Conservation (phyloP, 306 rosid genomes). For the Rosa rugosa region DNA sequence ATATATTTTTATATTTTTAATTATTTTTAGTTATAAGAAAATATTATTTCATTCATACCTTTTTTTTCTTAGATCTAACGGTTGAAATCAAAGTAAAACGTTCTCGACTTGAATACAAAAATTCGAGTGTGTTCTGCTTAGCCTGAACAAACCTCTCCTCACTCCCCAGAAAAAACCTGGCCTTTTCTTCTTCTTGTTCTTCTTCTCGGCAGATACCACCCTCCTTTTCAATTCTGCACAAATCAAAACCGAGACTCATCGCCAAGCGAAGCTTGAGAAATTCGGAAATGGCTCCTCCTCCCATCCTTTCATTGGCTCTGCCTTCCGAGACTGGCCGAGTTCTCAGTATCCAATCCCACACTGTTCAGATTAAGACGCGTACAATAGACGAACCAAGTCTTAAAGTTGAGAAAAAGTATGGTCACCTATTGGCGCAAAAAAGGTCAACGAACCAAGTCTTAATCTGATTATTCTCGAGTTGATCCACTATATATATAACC, state of each 20-base stretch:
- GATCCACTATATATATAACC: no score
- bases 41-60: no score
- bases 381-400: no score
- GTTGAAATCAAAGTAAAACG: not conserved
- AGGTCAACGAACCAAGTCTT: no score
- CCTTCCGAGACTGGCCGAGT: conserved; percentile 77
- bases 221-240: not conserved
- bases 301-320: conserved; percentile 64
- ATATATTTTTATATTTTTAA: no score
- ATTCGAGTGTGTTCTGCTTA: not conserved
- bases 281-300: conserved; percentile 67
- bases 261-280: conserved; percentile 15
- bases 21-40: no score
- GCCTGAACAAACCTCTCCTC: not conserved
- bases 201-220: not conserved
- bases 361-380: no score
- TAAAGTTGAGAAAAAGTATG: no score
- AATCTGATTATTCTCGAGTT: no score
- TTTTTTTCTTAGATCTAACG: not conserved
- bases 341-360: conserved; percentile 81
- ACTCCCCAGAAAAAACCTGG: not conserved
- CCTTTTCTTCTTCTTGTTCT: not conserved
- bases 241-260: not conserved
- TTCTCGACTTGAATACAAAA: not conserved
- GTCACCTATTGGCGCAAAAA: no score